A percentile compares a stretch with the other conserved stretches of the same genome.
Evolutionary conservation across 1,139 yeast genomes (phyloP).

Genomic region (Pichia sp.): DNA sequence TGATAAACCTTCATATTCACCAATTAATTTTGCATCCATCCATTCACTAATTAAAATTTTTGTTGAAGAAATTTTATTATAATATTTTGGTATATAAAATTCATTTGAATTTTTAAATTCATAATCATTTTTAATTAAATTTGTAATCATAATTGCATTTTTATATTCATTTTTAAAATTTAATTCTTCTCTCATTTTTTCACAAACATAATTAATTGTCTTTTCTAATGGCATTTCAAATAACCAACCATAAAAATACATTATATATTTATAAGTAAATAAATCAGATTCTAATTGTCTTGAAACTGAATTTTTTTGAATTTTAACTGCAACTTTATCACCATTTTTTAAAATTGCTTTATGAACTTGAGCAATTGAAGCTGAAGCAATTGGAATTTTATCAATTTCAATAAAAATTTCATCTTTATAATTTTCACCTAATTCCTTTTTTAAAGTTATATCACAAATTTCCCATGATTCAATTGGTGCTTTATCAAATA

Average conservation of each 20-base stretch:
- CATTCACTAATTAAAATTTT: conserved; percentile 64
- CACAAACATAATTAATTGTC: conserved; percentile 52
- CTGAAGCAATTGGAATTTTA: conserved; percentile 58
- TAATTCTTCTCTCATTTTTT: conserved; percentile 53
- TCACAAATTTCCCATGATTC: conserved; percentile 57
- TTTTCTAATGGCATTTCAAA: conserved; percentile 61
- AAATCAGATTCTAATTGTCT: conserved; percentile 56
- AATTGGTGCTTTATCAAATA: conserved; percentile 67
- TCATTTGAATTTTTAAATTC: conserved; percentile 27
- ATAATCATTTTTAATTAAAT: conserved; percentile 32
- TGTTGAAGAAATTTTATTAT: conserved; percentile 39
- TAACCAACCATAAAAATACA: conserved; percentile 48
- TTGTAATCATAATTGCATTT: conserved; percentile 39
- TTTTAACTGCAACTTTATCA: conserved; percentile 57
- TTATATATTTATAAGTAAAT: conserved; percentile 46
- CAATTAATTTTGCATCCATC: conserved; percentile 63
- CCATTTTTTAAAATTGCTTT: conserved; percentile 45
- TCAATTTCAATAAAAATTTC: conserved; percentile 43
- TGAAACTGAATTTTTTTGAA: conserved; percentile 57
- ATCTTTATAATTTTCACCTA: conserved; percentile 42
- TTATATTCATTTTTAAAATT: conserved; percentile 51
- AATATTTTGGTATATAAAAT: conserved; percentile 52
- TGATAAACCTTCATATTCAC: conserved; percentile 39
- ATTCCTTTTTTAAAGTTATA: conserved; percentile 37
- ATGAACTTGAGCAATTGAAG: conserved; percentile 72